Evolutionary conservation across 345 rosid genomes (phyloP).

Genomic region (Eucalyptus dawsonii): DNA sequence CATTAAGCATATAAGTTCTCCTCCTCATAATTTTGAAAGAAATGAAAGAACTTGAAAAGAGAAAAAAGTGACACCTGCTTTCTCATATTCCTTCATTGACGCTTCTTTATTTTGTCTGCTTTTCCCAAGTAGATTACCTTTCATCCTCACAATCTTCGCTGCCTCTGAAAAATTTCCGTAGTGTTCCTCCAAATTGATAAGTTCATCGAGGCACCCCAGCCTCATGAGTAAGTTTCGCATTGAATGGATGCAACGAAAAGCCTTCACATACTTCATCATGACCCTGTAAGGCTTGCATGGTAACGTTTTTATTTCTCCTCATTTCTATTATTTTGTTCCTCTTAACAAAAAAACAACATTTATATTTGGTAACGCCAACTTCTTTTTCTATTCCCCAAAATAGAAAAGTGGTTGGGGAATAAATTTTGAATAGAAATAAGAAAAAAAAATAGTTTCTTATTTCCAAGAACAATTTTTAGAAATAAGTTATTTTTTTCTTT

Average conservation of each 20-base stretch:
- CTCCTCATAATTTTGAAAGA: not conserved
- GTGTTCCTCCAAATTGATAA: conserved; percentile 18
- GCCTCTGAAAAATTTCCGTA: conserved; percentile 21
- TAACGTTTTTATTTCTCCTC: too few relatives aligned
- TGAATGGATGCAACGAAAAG: conserved; percentile 6
- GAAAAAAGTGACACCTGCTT: not conserved
- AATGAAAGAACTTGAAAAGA: not conserved
- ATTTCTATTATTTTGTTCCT: too few relatives aligned
- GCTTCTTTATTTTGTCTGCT: not conserved
- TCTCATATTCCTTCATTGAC: conserved; percentile 10
- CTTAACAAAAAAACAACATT: too few relatives aligned
- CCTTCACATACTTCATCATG: conserved; percentile 22
- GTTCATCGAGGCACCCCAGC: conserved; percentile 20
- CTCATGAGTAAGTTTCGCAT: conserved; percentile 11
- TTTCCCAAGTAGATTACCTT: not conserved
- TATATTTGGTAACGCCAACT: too few relatives aligned
- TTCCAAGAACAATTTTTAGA: too few relatives aligned
- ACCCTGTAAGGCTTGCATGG: not conserved
- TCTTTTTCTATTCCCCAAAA: too few relatives aligned
- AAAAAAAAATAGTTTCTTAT: too few relatives aligned
- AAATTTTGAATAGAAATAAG: too few relatives aligned
- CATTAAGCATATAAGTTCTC: not conserved
- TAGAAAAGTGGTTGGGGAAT: too few relatives aligned
- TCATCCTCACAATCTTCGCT: not conserved
- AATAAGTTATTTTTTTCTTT: too few relatives aligned